Percentiles rank a stretch among this genome's conserved stretches.
Evolutionary conservation across 2,329 filamentous ascomycete genomes (phyloP).

Genomic region (Fusarium sp.): DNA sequence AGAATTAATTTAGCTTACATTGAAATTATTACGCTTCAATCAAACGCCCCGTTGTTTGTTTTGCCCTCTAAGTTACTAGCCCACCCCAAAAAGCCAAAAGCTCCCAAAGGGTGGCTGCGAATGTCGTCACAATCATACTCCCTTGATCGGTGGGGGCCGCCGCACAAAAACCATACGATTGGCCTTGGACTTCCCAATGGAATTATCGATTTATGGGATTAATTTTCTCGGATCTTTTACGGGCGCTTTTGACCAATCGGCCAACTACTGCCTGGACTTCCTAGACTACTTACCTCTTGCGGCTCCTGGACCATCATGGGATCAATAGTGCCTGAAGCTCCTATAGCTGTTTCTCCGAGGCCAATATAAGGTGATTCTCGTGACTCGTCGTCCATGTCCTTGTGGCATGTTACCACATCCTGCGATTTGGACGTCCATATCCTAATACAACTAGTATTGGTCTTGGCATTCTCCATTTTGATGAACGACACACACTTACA

Average conservation of each 20-base stretch:
- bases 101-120: conserved; percentile 10
- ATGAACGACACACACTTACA: too few relatives aligned
- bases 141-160: conserved; percentile 27
- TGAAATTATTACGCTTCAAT: conserved; percentile 2
- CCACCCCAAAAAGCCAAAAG: neutral
- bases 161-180: conserved; percentile 31
- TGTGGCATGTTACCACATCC: neutral
- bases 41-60: conserved; percentile 8
- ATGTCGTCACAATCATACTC: conserved; percentile 29
- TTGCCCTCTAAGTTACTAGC: neutral
- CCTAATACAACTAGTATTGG: neutral
- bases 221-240: conserved; percentile 22
- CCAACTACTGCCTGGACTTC: conserved; percentile 4
- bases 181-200: conserved; percentile 20
- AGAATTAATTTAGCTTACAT: conserved; percentile 28
- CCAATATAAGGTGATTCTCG: conserved; percentile 1
- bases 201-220: conserved; percentile 19
- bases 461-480: neutral
- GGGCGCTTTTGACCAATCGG: conserved; percentile 19
- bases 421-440: neutral
- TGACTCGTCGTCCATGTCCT: neutral
- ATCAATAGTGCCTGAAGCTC: neutral
- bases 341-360: neutral
- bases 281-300: neutral
- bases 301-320: neutral